Evolutionary conservation across 2,329 filamentous ascomycete species (phyloP).

Genomic region (Eutypa lata): DNA sequence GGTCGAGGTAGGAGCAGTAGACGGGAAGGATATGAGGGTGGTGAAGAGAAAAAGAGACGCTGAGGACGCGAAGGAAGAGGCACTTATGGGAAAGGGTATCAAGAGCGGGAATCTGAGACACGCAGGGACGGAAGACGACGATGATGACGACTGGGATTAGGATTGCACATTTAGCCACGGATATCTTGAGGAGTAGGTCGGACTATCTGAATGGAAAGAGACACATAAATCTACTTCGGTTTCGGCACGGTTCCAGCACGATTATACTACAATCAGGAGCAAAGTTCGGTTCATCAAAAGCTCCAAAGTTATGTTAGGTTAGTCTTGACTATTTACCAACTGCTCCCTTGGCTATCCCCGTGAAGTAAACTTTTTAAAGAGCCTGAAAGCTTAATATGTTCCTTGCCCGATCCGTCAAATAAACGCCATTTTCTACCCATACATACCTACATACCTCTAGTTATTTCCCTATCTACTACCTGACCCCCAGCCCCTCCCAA

Average conservation of each 20-base stretch:
- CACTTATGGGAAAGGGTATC: conserved; percentile 47
- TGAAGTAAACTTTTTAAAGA: no score
- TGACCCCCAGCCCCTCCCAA: no score
- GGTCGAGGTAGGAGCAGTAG: conserved; percentile 77
- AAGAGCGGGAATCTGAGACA: conserved; percentile 48
- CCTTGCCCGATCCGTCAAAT: no score
- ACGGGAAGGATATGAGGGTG: conserved; percentile 74
- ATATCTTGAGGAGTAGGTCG: neutral
- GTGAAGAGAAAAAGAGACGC: conserved; percentile 58
- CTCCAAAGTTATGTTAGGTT: no score
- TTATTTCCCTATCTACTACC: no score
- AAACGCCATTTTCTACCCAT: no score
- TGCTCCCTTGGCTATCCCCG: no score
- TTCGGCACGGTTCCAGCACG: neutral
- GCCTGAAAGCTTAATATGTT: no score
- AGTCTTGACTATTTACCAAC: no score
- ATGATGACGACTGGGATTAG: conserved; percentile 64
- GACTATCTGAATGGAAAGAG: neutral
- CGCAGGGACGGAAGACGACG: conserved; percentile 37
- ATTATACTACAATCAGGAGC: no score
- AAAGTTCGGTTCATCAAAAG: no score
- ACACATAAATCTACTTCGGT: neutral
- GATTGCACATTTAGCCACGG: neutral
- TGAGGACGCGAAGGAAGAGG: conserved; percentile 59
- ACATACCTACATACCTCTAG: no score